Evolutionary conservation across 148 eudicot species (phyloP).

Genomic region (Dianthus caryophyllus): DNA sequence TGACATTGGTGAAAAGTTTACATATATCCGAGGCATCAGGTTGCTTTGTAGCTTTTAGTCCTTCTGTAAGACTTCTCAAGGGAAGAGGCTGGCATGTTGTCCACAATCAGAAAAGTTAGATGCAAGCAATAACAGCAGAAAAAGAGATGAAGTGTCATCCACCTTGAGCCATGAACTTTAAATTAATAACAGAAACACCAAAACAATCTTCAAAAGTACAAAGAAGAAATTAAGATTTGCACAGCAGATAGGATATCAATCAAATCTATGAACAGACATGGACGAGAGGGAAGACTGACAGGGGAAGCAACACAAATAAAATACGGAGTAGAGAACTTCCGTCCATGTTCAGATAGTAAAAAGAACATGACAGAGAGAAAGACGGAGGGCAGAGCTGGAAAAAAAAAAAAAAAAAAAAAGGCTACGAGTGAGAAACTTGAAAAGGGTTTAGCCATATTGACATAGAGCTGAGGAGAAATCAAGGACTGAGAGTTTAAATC

Average conservation of each 20-base stretch:
- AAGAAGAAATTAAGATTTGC: no score
- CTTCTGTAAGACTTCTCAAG: constrained; percentile 79
- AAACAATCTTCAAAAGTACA: background rate
- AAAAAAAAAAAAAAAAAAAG: background rate
- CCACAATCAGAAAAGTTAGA: constrained; percentile 12
- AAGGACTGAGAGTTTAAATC: background rate
- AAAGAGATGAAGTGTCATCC: background rate
- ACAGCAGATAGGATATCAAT: no score
- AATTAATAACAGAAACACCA: background rate
- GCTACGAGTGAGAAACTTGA: background rate
- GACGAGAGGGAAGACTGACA: background rate
- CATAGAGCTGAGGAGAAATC: background rate
- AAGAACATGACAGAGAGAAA: background rate
- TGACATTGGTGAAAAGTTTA: constrained; percentile 78
- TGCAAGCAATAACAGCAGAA: background rate
- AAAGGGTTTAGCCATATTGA: no score
- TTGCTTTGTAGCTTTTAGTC: constrained; percentile 64
- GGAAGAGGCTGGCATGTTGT: constrained; percentile 72
- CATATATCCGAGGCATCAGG: constrained; percentile 61
- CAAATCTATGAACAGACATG: no score
- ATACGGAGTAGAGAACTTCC: background rate
- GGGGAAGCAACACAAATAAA: background rate
- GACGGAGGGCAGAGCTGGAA: background rate
- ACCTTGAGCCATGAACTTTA: background rate
- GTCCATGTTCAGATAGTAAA: background rate